These are phyloP conservation scores for Leptosphaerulina australis DNA, from an alignment of 2,329 filamentous ascomycete genomes.

Conservation along the genomic window DNA sequence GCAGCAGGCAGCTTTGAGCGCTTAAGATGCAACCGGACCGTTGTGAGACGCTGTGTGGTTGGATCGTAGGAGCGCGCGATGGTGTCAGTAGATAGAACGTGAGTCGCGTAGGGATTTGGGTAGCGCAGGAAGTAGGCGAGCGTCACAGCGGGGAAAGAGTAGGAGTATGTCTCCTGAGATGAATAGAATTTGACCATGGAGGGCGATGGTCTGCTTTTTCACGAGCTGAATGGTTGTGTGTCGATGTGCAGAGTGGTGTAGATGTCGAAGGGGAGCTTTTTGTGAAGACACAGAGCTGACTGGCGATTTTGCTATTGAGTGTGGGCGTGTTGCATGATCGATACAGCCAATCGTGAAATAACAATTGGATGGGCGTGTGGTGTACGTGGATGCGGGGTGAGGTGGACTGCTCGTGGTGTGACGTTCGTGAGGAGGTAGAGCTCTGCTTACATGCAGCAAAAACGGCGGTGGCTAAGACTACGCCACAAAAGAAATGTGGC, in stretches of 20 bases:
- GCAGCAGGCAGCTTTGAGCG: constrained; percentile 77
- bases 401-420: constrained; percentile 12
- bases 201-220: constrained; percentile 1
- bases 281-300: constrained; percentile 25
- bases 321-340: constrained; percentile 38
- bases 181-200: constrained; percentile 61
- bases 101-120: constrained; percentile 81
- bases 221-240: constrained; percentile 7
- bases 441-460: constrained; percentile 11
- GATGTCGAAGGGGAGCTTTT: constrained; percentile 2
- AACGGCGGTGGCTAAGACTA: background rate
- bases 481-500: background rate
- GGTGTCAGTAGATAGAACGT: constrained; percentile 83
- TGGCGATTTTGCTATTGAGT: constrained; percentile 32
- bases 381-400: constrained; percentile 12
- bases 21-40: constrained; percentile 80
- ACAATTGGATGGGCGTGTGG: constrained; percentile 24
- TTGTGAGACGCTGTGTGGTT: constrained; percentile 74
- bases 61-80: constrained; percentile 76
- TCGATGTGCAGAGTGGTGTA: constrained; percentile 1
- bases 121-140: constrained; percentile 90
- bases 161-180: constrained; percentile 72
- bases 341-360: constrained; percentile 31
- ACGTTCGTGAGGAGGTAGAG: constrained; percentile 6
- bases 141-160: constrained; percentile 83